Evolutionary conservation across 352 stramenopile species (phyloP).

Genomic region (Globisporangium takayamanum): DNA sequence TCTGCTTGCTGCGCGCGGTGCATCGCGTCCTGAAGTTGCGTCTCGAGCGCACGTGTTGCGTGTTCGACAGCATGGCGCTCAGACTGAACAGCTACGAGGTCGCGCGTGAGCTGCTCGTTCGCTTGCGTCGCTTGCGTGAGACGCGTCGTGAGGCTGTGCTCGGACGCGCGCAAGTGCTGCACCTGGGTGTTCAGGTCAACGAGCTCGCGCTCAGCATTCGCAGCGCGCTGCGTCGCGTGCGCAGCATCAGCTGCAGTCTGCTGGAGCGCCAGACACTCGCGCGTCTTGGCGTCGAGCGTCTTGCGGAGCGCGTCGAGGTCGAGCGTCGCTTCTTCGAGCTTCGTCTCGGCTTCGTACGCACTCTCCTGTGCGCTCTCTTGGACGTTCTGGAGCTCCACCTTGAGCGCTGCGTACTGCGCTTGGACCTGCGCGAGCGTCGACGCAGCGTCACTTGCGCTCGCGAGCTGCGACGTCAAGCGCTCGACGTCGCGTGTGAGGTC

Average conservation of each 20-base stretch:
- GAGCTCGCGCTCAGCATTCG: conserved; percentile 32
- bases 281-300: conserved; percentile 23
- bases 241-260: conserved; percentile 10
- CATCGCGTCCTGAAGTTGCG: conserved; percentile 4
- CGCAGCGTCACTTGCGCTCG: not conserved
- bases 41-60: conserved; percentile 21
- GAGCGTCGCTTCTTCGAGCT: conserved; percentile 45
- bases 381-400: conserved; percentile 60
- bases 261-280: conserved; percentile 21
- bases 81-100: conserved; percentile 20
- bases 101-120: conserved; percentile 22
- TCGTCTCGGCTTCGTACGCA: conserved; percentile 48
- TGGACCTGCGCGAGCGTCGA: conserved; percentile 4
- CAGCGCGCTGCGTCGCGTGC: conserved; percentile 18
- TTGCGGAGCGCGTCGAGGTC: conserved; percentile 28
- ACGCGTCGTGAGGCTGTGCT: conserved; percentile 34
- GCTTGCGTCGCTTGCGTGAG: conserved; percentile 18
- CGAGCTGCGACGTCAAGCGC: conserved; percentile 8
- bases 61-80: conserved; percentile 25
- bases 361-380: conserved; percentile 50
- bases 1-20: conserved; percentile 22
- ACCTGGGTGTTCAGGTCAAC: conserved; percentile 26
- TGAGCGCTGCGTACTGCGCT: conserved; percentile 16
- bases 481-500: conserved; percentile 7
- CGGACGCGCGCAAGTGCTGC: conserved; percentile 26